Evolutionary conservation across 805 yeast species (phyloP).

Genomic region (Hanseniaspora taiwanica): DNA sequence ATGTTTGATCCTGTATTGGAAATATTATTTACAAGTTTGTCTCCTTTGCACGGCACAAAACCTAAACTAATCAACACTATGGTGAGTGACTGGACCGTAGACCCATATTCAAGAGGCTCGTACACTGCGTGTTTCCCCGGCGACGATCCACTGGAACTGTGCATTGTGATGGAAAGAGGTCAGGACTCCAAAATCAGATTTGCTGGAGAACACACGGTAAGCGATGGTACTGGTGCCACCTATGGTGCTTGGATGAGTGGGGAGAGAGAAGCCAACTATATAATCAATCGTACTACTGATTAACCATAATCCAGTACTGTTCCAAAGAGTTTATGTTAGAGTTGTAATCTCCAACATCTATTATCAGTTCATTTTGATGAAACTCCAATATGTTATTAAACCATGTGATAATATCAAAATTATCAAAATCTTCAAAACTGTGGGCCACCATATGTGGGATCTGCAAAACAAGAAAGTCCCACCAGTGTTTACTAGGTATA

Average conservation of each 20-base stretch:
- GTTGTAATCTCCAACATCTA: slow-evolving; percentile 2
- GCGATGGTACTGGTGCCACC: slow-evolving; percentile 84
- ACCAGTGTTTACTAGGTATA: slow-evolving; percentile 23
- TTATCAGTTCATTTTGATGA: slow-evolving; percentile 11
- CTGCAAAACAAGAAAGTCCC: slow-evolving; percentile 19
- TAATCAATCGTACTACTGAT: slow-evolving; percentile 16
- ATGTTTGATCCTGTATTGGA: slow-evolving; percentile 38
- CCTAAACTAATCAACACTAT: slow-evolving; percentile 31
- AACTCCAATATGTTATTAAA: slow-evolving; percentile 15
- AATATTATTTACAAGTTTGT: slow-evolving; percentile 12
- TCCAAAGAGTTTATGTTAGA: not conserved
- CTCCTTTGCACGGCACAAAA: slow-evolving; percentile 11
- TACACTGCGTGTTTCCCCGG: slow-evolving; percentile 60
- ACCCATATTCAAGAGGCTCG: slow-evolving; percentile 70
- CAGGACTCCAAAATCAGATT: slow-evolving; percentile 46
- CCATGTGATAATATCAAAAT: slow-evolving; percentile 16
- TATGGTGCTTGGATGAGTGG: slow-evolving; percentile 87
- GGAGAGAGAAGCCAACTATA: slow-evolving; percentile 35
- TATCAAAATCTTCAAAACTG: slow-evolving; percentile 11
- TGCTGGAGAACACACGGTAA: slow-evolving; percentile 83
- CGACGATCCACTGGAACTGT: slow-evolving; percentile 54
- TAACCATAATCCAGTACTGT: not conserved
- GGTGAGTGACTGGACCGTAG: slow-evolving; percentile 64
- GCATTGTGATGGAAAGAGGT: slow-evolving; percentile 49
- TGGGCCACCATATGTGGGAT: slow-evolving; percentile 12